These are phyloP conservation scores for Claviceps sp. DNA, from an alignment of 2,329 filamentous ascomycete genomes.

Conservation along the genomic window DNA sequence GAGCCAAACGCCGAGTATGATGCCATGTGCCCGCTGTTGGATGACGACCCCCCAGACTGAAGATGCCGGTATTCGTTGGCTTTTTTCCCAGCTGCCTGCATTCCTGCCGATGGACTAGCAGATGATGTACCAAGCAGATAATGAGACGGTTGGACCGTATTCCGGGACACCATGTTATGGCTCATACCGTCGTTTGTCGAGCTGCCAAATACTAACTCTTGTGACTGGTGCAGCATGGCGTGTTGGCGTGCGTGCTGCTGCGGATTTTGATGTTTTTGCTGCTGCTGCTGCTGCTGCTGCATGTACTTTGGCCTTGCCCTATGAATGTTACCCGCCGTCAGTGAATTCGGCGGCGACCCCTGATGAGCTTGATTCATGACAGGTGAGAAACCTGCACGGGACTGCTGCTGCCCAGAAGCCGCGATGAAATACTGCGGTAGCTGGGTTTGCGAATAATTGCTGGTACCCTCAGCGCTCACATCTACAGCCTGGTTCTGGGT, in stretches of 20 bases:
- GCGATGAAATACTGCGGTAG: conserved; percentile 2
- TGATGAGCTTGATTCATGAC: neutral
- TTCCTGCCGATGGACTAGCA: neutral
- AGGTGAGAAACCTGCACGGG: neutral
- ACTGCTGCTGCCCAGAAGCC: neutral
- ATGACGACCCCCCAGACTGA: neutral
- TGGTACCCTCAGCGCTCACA: neutral
- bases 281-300: conserved; percentile 1
- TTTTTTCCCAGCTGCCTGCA: neutral
- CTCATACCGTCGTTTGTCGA: neutral
- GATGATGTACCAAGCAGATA: neutral
- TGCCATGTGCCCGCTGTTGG: neutral
- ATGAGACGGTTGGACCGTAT: neutral
- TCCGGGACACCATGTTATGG: neutral
- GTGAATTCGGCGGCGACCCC: neutral
- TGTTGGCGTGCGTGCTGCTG: neutral
- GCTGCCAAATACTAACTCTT: neutral
- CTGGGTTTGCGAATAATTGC: neutral
- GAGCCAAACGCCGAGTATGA: conserved; percentile 2
- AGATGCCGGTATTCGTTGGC: neutral
- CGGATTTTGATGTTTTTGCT: neutral
- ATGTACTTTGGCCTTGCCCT: conserved; percentile 1
- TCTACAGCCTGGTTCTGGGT: neutral
- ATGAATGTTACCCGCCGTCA: neutral
- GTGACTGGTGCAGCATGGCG: neutral